A percentile compares a stretch with the other conserved stretches of the same genome.
phyloP scores from a whole-genome alignment of 2,329 filamentous ascomycete genomes.

The Beauveria sp. region DNA sequence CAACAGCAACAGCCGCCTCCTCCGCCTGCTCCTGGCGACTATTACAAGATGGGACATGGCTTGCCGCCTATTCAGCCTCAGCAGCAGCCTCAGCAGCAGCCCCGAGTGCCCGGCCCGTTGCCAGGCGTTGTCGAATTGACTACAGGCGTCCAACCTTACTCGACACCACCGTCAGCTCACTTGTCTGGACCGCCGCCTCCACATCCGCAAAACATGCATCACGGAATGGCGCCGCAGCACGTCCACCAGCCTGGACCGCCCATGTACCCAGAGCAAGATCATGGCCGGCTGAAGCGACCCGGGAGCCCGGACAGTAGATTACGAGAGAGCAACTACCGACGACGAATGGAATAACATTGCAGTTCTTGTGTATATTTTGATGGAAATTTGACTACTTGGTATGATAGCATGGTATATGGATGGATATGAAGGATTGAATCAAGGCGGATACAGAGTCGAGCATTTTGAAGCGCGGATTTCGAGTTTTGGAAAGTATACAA shows the following conservation, averaged over 20 bases:
- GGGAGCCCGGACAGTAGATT: slow-evolving; percentile 40
- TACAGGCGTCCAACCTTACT: slow-evolving; percentile 55
- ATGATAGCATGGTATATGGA: neutral
- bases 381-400: neutral
- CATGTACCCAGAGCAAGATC: slow-evolving; percentile 5
- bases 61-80: slow-evolving; percentile 44
- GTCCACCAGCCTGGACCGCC: neutral
- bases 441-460: slow-evolving; percentile 3
- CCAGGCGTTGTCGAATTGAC: slow-evolving; percentile 57
- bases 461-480: slow-evolving; percentile 5
- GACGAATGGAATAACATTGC: slow-evolving; percentile 23
- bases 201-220: neutral
- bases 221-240: neutral
- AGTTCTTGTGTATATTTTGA: neutral
- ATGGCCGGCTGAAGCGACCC: slow-evolving; percentile 36
- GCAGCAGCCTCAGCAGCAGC: slow-evolving; percentile 25
- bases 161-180: slow-evolving; percentile 32
- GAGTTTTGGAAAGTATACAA: slow-evolving; percentile 1
- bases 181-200: neutral
- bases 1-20: slow-evolving; percentile 14
- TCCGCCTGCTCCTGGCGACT: slow-evolving; percentile 28
- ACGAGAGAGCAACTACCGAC: slow-evolving; percentile 39
- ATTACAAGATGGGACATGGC: slow-evolving; percentile 28
- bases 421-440: neutral
- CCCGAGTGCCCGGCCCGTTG: slow-evolving; percentile 39